Conservation (phyloP, 2,329 filamentous ascomycete genomes). For the Lecanicillium sp. region DNA sequence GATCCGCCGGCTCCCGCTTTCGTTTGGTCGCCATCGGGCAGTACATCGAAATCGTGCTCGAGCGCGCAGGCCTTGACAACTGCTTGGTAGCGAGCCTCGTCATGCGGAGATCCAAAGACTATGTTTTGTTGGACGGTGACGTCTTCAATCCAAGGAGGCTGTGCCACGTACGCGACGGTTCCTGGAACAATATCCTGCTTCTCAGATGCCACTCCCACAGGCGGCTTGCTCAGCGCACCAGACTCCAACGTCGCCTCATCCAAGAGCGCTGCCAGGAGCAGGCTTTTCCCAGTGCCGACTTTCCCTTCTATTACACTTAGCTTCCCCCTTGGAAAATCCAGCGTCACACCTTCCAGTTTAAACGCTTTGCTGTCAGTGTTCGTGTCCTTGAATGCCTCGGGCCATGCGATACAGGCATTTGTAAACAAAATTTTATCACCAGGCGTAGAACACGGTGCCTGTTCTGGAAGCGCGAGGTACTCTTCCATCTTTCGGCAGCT, state of each 20-base stretch:
- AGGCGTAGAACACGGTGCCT: background rate
- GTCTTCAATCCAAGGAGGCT: constrained; percentile 43
- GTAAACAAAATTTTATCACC: background rate
- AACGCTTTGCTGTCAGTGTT: constrained; percentile 39
- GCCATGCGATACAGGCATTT: constrained; percentile 8
- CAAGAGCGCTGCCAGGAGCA: constrained; percentile 60
- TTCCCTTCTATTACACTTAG: constrained; percentile 63
- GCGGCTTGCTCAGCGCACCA: constrained; percentile 48
- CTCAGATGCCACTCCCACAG: constrained; percentile 30
- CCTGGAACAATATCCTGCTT: background rate
- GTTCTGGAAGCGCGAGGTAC: constrained; percentile 5
- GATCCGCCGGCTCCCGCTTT: constrained; percentile 38
- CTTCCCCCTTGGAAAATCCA: constrained; percentile 56
- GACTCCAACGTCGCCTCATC: constrained; percentile 60
- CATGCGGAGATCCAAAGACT: constrained; percentile 35
- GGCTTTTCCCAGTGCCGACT: constrained; percentile 64
- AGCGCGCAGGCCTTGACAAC: constrained; percentile 42
- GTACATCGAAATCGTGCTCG: constrained; percentile 34
- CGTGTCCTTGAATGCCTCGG: background rate
- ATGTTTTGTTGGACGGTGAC: constrained; percentile 40
- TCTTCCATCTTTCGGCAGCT: constrained; percentile 4
- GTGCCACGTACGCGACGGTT: constrained; percentile 37
- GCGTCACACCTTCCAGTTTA: constrained; percentile 49
- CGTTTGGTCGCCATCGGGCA: constrained; percentile 37
- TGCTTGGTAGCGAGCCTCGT: constrained; percentile 35